Evolutionary conservation across 2,329 filamentous ascomycete species (phyloP).

Genomic region (Xylariaceae sp.): DNA sequence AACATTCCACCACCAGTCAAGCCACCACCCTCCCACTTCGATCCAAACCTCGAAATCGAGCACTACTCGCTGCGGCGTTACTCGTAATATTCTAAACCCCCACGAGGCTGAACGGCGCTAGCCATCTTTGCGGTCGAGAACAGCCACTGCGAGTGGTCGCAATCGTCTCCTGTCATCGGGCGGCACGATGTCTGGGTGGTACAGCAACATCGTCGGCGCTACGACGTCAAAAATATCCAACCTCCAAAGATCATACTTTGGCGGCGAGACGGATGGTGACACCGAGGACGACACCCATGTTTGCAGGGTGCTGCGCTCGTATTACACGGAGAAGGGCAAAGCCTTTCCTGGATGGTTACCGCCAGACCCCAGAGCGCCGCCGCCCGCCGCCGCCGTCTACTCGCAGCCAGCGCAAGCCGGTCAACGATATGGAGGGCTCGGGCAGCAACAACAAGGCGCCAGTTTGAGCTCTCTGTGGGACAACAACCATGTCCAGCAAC

Average conservation of each 20-base stretch:
- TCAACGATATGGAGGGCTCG: slow-evolving; percentile 48
- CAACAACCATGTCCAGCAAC: slow-evolving; percentile 35
- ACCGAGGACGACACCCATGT: slow-evolving; percentile 91
- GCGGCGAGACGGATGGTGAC: slow-evolving; percentile 62
- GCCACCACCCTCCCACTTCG: not conserved
- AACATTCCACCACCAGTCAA: slow-evolving; percentile 1
- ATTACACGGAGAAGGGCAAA: slow-evolving; percentile 85
- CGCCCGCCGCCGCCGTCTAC: slow-evolving; percentile 49
- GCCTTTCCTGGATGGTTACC: slow-evolving; percentile 83
- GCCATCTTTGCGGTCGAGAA: not conserved
- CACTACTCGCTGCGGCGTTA: not conserved
- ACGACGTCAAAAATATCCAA: slow-evolving; percentile 61
- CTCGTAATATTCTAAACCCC: not conserved
- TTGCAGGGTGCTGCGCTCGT: slow-evolving; percentile 83
- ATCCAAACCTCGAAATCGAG: not conserved
- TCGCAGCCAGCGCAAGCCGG: slow-evolving; percentile 46
- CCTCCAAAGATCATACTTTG: slow-evolving; percentile 63
- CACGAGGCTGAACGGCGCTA: not conserved
- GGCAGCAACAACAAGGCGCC: slow-evolving; percentile 34
- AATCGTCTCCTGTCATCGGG: slow-evolving; percentile 4
- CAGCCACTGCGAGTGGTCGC: not conserved
- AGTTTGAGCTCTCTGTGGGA: slow-evolving; percentile 57
- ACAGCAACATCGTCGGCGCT: slow-evolving; percentile 65
- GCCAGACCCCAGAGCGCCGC: slow-evolving; percentile 74
- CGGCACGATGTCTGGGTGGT: slow-evolving; percentile 67